Evolutionary conservation across 371 early-diverging fungal genomes (phyloP), one percentile per base, ranked within the genome.

Genomic region (Actinomucor elegans): DNA sequence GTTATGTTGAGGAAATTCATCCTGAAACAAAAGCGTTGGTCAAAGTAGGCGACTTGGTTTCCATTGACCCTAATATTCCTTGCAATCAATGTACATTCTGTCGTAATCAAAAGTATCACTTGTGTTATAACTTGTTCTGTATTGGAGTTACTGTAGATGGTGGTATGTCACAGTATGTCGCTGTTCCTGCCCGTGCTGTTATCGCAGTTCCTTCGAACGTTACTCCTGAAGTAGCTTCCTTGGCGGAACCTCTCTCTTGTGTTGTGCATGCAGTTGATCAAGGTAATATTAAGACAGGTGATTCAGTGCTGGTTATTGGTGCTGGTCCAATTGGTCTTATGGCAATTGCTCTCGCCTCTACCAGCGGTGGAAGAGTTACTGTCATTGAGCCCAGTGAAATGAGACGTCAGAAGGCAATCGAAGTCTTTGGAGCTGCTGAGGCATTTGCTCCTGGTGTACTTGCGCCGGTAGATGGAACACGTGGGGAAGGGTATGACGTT

Each of bases 171-270:
- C 59, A 71, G 36, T 74, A 82, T 29, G 80, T 77, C 2, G 57
- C 71, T 12, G 77, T 73, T 0, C 82, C 82, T 34, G 66, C 70
- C 7, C 44, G 59, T 17, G 75, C 78, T 9, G 68, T 68, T 18
- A 69, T 61, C n/a, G 38, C 60, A 11, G 73, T 77, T 3, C 73
- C 80, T 7, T 33, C 46, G 2, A 41, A 66, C 4, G 67, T 82
- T 0, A 28, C 71, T 9, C 75, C 82, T 29, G 75, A 72, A 33
- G 70, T 73, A 0, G 82, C 82, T 12, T 67, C 71, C 21, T 66
- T 82, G 36, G 73, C 82, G 8, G 82, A 82, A 50, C 82, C 82
- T 17, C 66, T 82, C n/a, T 78, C 80, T 3, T 82, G 82, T 41
- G 80, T 78, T 4, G 66, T 82, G 7, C 82, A 82, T 42, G 82